Base-by-base conservation (phyloP, 2,329 filamentous ascomycete species). In the Stemphylium vesicarium region DNA sequence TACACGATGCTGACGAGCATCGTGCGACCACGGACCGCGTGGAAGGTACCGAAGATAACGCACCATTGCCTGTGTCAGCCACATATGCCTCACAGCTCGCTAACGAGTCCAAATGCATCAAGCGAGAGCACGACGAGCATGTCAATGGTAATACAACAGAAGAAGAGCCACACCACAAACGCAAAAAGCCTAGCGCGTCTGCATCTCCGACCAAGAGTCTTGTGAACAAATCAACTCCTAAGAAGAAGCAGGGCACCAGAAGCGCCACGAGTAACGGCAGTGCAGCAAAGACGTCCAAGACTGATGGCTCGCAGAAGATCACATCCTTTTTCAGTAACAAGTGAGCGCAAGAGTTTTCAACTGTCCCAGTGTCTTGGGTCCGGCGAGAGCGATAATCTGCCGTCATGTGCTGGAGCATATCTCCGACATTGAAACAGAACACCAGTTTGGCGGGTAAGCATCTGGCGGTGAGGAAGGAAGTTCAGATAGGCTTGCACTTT, bases 261-360 rank as follows among this genome's bases (percentile, higher is more conserved):
- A 86, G 84, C 71, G 83, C 84, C 31, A 85, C 82, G 5, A 83
- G 78, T 60, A 87, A 87, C 65, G 73, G 77, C 32, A 82, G 76
- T 46, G 73, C 77, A 38, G 68, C 75, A 38, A 83, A 82, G 66
- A 72, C 68, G 9, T 54, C 74, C 74, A 59, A 84, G 44, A 71
- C 73, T 26, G 76, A 79, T 60, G 81, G 83, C 13, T 85, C 80
- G 51, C 80, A 83, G 63, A 82, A 82, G 68, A 85, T 86, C 54
- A 85, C 83, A 32, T 81, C 74, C 66, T 85, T 85, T 69, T 85
- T 86, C 68, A 76, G 71, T 33, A 81, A 78, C 37, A 81, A 79
- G 67, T 81, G 72, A 73, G 40, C 38, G 42, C 42, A 51, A 18
- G 33, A 32, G 11, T 49, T 31, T 12, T 18, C 12, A 16, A 29